Evolutionary conservation across 2,329 filamentous ascomycete species (phyloP), one percentile per base, ranked within the genome.

Genomic region (Diplodia corticola): DNA sequence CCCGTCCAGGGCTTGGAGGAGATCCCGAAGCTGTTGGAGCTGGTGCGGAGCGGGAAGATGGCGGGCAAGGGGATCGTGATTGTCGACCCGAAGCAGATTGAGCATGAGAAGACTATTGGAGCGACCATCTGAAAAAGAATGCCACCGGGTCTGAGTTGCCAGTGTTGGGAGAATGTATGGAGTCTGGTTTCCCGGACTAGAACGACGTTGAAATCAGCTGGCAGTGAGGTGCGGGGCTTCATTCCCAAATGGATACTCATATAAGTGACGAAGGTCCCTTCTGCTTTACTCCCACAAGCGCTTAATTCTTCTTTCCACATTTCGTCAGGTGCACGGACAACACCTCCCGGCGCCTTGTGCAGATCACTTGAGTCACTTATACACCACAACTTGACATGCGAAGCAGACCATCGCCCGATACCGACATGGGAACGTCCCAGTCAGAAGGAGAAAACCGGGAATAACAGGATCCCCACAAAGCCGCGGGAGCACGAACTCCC

Each of bases 61-160:
- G 79, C 81, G 68, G 84, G 85, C 0, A 86, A 88, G 72, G 84
- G 80, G 0, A 79, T 85, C 24, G 79, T 86, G 33, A 70, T 87
- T 12, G 79, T 87, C 13, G 84, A 86, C 68, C 70, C 76, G 24
- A 76, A 79, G 68, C 81, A 82, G 70, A 79, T 84, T 60, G 78
- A 83, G 69, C 69, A 68, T 51, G 71, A 74, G 67, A 69, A 67
- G 59, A 24, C 37, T 2, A 60, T 57, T 17, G 63, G 63, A 12
- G 63, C 63, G 3, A 65, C 37, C 10, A 51, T 65, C n/a, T 65
- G 28, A 57, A 3, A 35, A 10, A 6, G 5, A n/a, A n/a, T n/a
- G n/a, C n/a, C n/a, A n/a, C n/a, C 15, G 40, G 17, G 17, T 10
- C 17, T 44, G 40, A 44, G 17, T 44, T 10, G 17, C 17, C 17